Conservation (phyloP, 192 early-diverging fungal species). For the Phycomyces blakesleeanus region DNA sequence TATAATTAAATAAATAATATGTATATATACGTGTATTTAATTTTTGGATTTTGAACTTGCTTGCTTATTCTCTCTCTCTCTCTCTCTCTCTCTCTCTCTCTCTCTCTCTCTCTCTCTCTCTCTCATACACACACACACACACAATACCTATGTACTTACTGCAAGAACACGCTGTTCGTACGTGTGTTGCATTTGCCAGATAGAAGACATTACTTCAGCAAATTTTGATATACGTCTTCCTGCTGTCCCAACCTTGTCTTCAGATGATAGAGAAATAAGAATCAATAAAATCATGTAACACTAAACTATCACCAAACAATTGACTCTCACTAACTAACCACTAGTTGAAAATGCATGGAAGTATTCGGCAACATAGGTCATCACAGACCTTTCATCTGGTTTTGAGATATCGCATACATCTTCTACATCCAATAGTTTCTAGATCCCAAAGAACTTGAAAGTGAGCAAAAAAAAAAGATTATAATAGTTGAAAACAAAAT, state of each 20-base stretch:
- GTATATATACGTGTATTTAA: too few species aligned
- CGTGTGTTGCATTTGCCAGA: conserved; percentile 92
- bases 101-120: too few species aligned
- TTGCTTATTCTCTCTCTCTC: too few species aligned
- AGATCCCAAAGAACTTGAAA: not conserved
- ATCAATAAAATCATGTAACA: too few species aligned
- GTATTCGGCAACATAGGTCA: conserved; percentile 98
- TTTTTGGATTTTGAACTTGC: too few species aligned
- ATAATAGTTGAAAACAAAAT: conserved; percentile 3
- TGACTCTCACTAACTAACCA: conserved; percentile 50
- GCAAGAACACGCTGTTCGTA: conserved; percentile 80
- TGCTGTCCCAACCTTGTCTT: conserved; percentile 81
- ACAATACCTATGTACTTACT: conserved; percentile 28
- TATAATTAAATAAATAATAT: too few species aligned
- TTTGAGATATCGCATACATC: conserved; percentile 91
- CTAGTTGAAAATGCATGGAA: conserved; percentile 95
- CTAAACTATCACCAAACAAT: not conserved
- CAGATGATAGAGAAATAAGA: conserved; percentile 13
- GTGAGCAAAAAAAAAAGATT: too few species aligned
- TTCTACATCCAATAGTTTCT: conserved; percentile 91
- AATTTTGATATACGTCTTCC: conserved; percentile 92
- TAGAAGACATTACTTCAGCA: conserved; percentile 80
- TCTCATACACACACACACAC: too few species aligned
- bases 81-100: too few species aligned
- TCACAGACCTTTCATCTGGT: conserved; percentile 94